phyloP scores from a whole-genome alignment of 768 basidiomycete species.

The Suillus sp. region DNA sequence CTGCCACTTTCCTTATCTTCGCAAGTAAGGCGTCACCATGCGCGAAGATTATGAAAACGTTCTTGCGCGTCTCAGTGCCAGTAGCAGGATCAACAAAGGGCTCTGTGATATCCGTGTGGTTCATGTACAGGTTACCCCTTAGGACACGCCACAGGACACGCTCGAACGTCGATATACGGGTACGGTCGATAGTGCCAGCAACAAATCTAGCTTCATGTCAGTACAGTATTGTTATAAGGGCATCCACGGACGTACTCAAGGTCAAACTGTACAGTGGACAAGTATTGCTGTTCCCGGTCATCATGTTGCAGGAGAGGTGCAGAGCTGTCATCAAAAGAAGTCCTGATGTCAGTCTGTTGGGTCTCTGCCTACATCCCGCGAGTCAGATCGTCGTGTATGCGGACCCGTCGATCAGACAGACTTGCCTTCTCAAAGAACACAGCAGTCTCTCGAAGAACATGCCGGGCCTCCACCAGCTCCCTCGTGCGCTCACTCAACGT shows the following conservation, averaged over 20 bases:
- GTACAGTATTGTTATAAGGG: conserved; percentile 3
- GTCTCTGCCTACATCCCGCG: conserved; percentile 62
- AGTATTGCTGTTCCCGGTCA: conserved; percentile 72
- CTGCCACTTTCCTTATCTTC: conserved; percentile 97
- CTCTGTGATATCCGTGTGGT: conserved; percentile 92
- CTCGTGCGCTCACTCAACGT: conserved; percentile 80
- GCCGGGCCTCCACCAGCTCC: conserved; percentile 90
- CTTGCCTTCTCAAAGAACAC: conserved; percentile 90
- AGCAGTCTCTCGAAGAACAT: conserved; percentile 93
- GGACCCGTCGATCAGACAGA: conserved; percentile 12
- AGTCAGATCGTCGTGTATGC: conserved; percentile 14
- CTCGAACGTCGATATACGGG: conserved; percentile 91
- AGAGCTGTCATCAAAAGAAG: conserved; percentile 89
- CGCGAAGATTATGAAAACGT: conserved; percentile 99
- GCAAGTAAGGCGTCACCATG: conserved; percentile 90
- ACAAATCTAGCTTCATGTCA: conserved; percentile 65
- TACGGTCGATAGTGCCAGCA: conserved; percentile 93
- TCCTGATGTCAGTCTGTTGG: conserved; percentile 77
- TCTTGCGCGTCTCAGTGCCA: conserved; percentile 86
- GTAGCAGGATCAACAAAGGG: conserved; percentile 89
- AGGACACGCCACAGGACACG: conserved; percentile 97
- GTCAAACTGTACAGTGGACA: conserved; percentile 68
- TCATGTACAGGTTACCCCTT: conserved; percentile 98
- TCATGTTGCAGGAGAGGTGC: conserved; percentile 92
- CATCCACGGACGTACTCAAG: conserved; percentile 65